Conservation (phyloP, 2,329 filamentous ascomycete genomes). For the Aspergillus nomiae region DNA sequence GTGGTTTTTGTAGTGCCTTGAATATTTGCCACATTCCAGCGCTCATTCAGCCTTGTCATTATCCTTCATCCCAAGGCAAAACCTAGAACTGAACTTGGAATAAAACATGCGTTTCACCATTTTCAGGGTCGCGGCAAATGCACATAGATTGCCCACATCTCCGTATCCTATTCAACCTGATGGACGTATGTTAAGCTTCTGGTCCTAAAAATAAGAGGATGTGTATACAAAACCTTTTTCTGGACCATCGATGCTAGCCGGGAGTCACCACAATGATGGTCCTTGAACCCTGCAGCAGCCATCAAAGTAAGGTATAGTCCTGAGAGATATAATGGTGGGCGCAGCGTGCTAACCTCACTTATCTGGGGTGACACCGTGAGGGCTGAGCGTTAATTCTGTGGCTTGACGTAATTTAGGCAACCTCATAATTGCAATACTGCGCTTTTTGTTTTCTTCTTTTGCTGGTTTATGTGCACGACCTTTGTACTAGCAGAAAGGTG, state of each 20-base stretch:
- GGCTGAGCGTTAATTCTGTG: not conserved
- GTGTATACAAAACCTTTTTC: not conserved
- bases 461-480: not conserved
- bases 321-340: not conserved
- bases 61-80: not conserved
- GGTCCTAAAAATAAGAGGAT: not conserved
- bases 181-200: not conserved
- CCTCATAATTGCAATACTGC: not conserved
- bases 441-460: not conserved
- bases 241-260: not conserved
- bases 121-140: not conserved
- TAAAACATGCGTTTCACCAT: not conserved
- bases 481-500: not conserved
- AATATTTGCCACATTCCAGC: not conserved
- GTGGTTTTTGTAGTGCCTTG: not conserved
- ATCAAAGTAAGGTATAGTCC: not conserved
- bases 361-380: not conserved
- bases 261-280: not conserved
- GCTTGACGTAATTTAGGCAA: not conserved
- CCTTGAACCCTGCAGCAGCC: not conserved
- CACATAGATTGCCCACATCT: not conserved
- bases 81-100: not conserved
- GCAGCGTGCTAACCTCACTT: not conserved
- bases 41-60: not conserved
- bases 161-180: not conserved